phyloP scores from a whole-genome alignment of 2,329 filamentous ascomycete species.

The Aureobasidium sp. region DNA sequence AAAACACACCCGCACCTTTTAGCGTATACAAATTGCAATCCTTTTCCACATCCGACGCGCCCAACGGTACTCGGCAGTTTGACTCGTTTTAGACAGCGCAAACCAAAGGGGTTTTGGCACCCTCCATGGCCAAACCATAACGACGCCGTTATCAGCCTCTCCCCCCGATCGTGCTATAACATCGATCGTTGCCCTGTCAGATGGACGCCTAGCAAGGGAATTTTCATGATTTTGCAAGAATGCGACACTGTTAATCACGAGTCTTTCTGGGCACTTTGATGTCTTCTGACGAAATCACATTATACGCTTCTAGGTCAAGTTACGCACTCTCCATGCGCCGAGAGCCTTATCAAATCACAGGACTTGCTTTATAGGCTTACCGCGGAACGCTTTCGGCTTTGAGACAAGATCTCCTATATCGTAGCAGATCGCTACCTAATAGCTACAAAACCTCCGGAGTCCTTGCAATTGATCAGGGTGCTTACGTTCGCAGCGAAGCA shows the following conservation, averaged over 20 bases:
- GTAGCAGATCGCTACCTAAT: not conserved
- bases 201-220: not conserved
- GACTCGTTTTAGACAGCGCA: slow-evolving; percentile 10
- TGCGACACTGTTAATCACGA: not conserved
- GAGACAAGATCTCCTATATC: not conserved
- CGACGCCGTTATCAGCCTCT: slow-evolving; percentile 3
- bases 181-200: not conserved
- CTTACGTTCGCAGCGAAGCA: not conserved
- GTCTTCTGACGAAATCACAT: not conserved
- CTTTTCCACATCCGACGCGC: slow-evolving; percentile 1
- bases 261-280: not conserved
- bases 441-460: not conserved
- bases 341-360: not conserved
- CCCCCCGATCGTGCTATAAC: slow-evolving; percentile 2
- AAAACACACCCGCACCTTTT: not conserved
- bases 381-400: not conserved
- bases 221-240: not conserved
- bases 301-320: not conserved
- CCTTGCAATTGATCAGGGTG: not conserved
- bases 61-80: slow-evolving; percentile 14
- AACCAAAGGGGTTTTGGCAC: not conserved
- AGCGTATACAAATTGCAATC: slow-evolving; percentile 8
- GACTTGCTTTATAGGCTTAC: slow-evolving; percentile 1
- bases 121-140: not conserved
- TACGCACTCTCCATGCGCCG: not conserved